Evolutionary conservation across 1,139 yeast genomes (phyloP).

Genomic region (Casaregolazyma lundiana): DNA sequence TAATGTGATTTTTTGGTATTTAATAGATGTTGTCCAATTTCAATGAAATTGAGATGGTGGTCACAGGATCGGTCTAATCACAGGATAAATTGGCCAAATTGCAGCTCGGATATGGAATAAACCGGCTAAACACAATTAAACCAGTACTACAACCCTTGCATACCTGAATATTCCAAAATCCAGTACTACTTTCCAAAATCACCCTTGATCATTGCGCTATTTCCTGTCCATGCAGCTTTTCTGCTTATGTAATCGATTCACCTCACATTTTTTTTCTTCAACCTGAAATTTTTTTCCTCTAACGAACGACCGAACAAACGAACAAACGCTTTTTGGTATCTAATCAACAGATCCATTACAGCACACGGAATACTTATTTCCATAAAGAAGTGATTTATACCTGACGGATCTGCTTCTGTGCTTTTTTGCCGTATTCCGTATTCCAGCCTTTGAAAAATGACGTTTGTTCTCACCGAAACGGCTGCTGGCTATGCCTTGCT

Average conservation of each 20-base stretch:
- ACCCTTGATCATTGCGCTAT: not conserved
- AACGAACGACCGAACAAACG: not conserved
- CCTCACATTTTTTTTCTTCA: not conserved
- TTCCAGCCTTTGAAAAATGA: conserved; percentile 54
- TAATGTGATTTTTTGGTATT: no score
- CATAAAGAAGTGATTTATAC: conserved; percentile 1
- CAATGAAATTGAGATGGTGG: no score
- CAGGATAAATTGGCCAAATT: no score
- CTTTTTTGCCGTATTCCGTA: no score
- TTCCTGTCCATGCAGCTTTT: not conserved
- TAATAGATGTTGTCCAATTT: no score
- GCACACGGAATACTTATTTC: no score
- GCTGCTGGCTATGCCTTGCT: conserved; percentile 98
- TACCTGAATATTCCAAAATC: no score
- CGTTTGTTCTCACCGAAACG: conserved; percentile 94
- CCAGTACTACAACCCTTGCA: no score
- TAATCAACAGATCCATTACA: not conserved
- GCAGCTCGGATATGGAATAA: no score
- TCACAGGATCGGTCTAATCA: no score
- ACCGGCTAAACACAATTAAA: no score
- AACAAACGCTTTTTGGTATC: not conserved
- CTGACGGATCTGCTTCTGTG: not conserved
- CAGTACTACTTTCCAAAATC: not conserved
- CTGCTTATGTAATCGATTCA: not conserved
- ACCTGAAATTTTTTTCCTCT: conserved; percentile 6